Conservation (phyloP, 2,329 filamentous ascomycete species). For the Albophoma yamanashiensis region DNA sequence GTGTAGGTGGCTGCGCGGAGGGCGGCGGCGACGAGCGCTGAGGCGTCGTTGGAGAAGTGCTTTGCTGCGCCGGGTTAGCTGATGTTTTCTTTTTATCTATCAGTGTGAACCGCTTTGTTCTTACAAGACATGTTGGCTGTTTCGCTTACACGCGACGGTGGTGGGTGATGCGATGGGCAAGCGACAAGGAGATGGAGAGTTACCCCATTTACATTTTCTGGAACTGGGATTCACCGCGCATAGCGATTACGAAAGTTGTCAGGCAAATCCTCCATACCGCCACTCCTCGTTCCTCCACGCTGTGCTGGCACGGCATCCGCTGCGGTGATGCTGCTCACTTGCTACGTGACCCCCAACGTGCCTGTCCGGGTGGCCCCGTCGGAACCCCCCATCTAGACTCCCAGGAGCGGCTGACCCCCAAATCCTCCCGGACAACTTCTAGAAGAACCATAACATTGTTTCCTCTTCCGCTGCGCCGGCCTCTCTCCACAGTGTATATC, state of each 20-base stretch:
- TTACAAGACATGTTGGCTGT: neutral
- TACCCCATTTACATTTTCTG: constrained; percentile 10
- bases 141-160: neutral
- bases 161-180: neutral
- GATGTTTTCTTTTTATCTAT: neutral
- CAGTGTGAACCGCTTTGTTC: neutral
- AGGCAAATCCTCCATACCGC: neutral
- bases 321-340: neutral
- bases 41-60: constrained; percentile 11
- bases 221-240: neutral
- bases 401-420: neutral
- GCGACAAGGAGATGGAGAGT: neutral
- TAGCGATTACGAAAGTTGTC: neutral
- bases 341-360: neutral
- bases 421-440: neutral
- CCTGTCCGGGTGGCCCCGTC: no score
- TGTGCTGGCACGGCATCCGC: neutral
- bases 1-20: constrained; percentile 15
- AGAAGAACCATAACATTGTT: neutral
- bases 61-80: constrained; percentile 5
- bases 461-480: neutral
- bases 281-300: neutral
- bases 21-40: constrained; percentile 10
- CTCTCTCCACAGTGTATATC: neutral
- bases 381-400: neutral